Evolutionary conservation across 768 basidiomycete species (phyloP).

Genomic region (Pholiota microspora): DNA sequence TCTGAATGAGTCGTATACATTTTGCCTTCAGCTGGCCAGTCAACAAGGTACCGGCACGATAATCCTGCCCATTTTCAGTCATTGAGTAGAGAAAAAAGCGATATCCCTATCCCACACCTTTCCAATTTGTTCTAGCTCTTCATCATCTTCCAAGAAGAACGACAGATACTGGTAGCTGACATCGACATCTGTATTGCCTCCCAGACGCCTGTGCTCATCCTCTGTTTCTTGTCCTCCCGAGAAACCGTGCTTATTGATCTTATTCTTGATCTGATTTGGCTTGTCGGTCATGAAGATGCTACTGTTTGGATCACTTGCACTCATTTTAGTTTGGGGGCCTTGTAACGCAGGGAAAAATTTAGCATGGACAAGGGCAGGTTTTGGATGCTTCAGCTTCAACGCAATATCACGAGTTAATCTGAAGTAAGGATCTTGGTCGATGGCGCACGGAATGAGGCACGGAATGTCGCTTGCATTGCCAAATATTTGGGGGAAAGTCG

Average conservation of each 20-base stretch:
- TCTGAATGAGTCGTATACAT: conserved; percentile 81
- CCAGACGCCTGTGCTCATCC: conserved; percentile 86
- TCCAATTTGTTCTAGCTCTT: conserved; percentile 73
- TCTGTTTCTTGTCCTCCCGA: conserved; percentile 95
- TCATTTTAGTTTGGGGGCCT: conserved; percentile 99
- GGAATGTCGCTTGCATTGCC: conserved; percentile 81
- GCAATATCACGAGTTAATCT: conserved; percentile 96
- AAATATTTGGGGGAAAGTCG: conserved; percentile 98
- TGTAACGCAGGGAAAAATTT: conserved; percentile 99
- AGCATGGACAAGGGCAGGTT: conserved; percentile 88
- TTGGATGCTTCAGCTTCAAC: conserved; percentile 90
- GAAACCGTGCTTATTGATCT: conserved; percentile 95
- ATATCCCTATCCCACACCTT: conserved; percentile 60
- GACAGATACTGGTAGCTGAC: conserved; percentile 92
- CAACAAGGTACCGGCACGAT: conserved; percentile 81
- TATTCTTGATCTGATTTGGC: conserved; percentile 92
- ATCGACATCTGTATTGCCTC: conserved; percentile 94
- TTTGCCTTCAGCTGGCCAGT: conserved; percentile 90
- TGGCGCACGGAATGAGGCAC: conserved; percentile 95
- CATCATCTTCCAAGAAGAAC: conserved; percentile 96
- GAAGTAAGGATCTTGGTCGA: conserved; percentile 98
- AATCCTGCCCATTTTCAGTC: conserved; percentile 63
- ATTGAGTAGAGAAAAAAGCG: too few species aligned
- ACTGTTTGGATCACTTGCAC: conserved; percentile 89
- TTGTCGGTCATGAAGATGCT: conserved; percentile 97